Percentiles rank a stretch among this genome's conserved stretches.
Conservation (phyloP, 2,329 filamentous ascomycete genomes). For the Fusarium sp. region DNA sequence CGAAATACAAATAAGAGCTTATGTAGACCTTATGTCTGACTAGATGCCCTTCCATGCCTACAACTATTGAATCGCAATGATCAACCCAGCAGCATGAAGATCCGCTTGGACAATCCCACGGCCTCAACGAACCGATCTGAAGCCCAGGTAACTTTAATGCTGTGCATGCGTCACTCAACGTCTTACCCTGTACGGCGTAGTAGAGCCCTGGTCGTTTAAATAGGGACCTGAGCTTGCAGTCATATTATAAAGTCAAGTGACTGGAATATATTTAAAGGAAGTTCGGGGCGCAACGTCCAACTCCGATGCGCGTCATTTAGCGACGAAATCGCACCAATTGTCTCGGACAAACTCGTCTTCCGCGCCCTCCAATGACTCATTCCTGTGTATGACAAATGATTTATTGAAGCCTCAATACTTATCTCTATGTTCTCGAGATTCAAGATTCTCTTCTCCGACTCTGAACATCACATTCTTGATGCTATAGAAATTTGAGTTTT, state of each 20-base stretch:
- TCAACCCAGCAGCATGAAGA: not conserved
- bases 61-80: not conserved
- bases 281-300: not conserved
- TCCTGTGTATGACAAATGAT: not conserved
- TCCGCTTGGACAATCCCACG: rapidly evolving
- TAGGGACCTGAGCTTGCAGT: not conserved
- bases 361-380: constrained; percentile 9
- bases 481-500: not conserved
- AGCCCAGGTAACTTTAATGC: no score
- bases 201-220: not conserved
- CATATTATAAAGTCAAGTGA: rapidly evolving
- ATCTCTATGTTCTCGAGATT: not conserved
- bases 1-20: not conserved
- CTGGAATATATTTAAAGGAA: not conserved
- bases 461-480: no score
- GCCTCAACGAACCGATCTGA: not conserved
- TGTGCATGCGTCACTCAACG: no score
- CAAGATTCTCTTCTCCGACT: no score
- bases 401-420: not conserved
- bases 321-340: not conserved
- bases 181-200: not conserved
- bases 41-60: rapidly evolving
- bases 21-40: rapidly evolving
- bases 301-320: not conserved
- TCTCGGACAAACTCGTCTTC: constrained; percentile 1